Evolutionary conservation across 192 early-diverging fungal species (phyloP).

Genomic region (Bifiguratus adelaidae): DNA sequence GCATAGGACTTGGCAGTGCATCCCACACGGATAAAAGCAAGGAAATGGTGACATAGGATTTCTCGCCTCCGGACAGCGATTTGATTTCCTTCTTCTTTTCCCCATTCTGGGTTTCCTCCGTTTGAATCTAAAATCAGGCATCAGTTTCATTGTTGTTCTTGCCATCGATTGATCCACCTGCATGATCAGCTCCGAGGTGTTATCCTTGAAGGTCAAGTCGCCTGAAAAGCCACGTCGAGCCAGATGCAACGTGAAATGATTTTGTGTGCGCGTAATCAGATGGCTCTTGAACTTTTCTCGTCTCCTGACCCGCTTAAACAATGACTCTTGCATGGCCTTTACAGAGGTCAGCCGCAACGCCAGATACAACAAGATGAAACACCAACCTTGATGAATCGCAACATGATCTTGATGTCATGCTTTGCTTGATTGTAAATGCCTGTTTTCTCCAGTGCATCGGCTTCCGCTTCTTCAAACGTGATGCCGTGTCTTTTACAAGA

Average conservation of each 20-base stretch:
- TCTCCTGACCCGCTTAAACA: conserved; percentile 42
- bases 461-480: conserved; percentile 47
- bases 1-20: conserved; percentile 78
- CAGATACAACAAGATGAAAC: no score
- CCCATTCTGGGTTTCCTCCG: no score
- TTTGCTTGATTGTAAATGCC: conserved; percentile 43
- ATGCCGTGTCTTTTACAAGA: conserved; percentile 32
- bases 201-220: conserved; percentile 66
- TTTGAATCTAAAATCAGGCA: no score
- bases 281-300: conserved; percentile 63
- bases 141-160: no score
- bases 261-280: conserved; percentile 64
- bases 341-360: not conserved
- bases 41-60: conserved; percentile 91
- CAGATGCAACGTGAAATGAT: conserved; percentile 65
- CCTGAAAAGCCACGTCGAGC: conserved; percentile 76
- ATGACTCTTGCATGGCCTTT: conserved; percentile 37
- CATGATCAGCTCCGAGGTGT: conserved; percentile 44
- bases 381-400: conserved; percentile 37
- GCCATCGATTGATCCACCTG: no score
- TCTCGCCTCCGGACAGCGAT: conserved; percentile 95
- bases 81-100: conserved; percentile 88
- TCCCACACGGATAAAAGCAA: conserved; percentile 92
- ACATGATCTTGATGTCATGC: conserved; percentile 31
- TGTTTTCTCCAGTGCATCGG: conserved; percentile 33